Evolutionary conservation across 257 asterid species (phyloP), one percentile per base, ranked within the genome.

Genomic region (Hygrophila difformis): DNA sequence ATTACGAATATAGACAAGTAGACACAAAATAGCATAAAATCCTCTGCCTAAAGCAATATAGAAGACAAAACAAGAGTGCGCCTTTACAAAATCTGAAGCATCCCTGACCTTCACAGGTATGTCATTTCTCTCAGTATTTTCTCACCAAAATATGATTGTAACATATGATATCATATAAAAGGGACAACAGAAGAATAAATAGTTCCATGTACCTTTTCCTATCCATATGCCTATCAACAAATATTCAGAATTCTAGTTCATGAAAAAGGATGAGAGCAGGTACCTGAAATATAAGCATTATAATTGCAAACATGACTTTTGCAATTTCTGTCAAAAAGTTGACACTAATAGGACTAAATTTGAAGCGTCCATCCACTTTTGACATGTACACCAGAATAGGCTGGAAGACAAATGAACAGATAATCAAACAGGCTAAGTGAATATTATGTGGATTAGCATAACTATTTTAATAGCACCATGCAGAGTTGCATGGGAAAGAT

Each of bases 261-360:
- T 36, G 42, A 44, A 53, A 52, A 55, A 48, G 44, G 57, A 49
- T 29, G 22, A 18, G 23, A 18, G 28, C 42, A 34, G 18, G 16
- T 81, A 91, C 99, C 99, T 91, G 93, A 22, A 87, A 50, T 56
- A 84, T 73, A 43, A 91, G 97, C 99, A 91, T 91, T 42, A 71
- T 37, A 49, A 87, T 38, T 45, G 99, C 99, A 74, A 91, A 87
- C 35, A 79, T 13, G 51, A 91, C 87, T 67, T 91, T 91, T 20
- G 84, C 63, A 57, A 79, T 54, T 77, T 87, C 99, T 9, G 87
- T 87, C 84, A 91, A 60, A 59, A 86, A 91, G 73, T 91, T 91
- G 67, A 91, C 97, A 54, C 99, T 87, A 39, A 91, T 81, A 49
- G 99, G 97, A 75, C 94, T 91, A 71, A 86, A 91, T 44, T 74